Evolutionary conservation across 2,329 filamentous ascomycete species (phyloP).

Genomic region (Hymenoscyphus fructigenus): DNA sequence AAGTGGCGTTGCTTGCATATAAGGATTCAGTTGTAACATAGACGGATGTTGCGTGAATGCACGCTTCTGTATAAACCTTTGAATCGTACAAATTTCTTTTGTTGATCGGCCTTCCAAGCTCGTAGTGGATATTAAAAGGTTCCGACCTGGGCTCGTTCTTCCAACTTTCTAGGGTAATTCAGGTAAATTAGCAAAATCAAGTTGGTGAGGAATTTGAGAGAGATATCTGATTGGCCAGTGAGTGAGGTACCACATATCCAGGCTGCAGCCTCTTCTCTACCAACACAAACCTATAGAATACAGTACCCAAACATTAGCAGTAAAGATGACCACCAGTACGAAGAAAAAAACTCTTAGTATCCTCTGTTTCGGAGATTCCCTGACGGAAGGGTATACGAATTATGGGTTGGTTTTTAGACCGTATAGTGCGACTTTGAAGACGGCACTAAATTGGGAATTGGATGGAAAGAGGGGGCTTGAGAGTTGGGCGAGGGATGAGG

Average conservation of each 20-base stretch:
- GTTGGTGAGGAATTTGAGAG: too few species aligned
- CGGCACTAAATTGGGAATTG: constrained; percentile 47
- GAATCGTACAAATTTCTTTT: neutral
- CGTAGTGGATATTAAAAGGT: too few species aligned
- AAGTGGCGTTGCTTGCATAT: neutral
- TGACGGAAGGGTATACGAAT: constrained; percentile 56
- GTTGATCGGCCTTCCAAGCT: neutral
- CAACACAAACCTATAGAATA: too few species aligned
- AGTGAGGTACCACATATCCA: too few species aligned
- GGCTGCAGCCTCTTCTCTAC: neutral
- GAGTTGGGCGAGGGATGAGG: neutral
- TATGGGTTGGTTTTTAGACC: constrained; percentile 49
- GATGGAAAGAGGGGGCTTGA: constrained; percentile 25
- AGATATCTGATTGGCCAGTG: too few species aligned
- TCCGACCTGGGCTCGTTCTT: too few species aligned
- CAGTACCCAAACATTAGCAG: too few species aligned
- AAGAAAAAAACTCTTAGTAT: constrained; percentile 19
- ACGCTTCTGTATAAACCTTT: neutral
- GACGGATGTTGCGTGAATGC: neutral
- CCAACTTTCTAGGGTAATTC: too few species aligned
- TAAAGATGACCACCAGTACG: too few species aligned
- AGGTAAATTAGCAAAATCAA: too few species aligned
- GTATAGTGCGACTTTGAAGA: constrained; percentile 51
- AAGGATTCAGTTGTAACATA: neutral
- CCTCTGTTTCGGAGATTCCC: constrained; percentile 34